phyloP scores from a whole-genome alignment of 2,329 filamentous ascomycete genomes.

The Trichocomaceae sp. region DNA sequence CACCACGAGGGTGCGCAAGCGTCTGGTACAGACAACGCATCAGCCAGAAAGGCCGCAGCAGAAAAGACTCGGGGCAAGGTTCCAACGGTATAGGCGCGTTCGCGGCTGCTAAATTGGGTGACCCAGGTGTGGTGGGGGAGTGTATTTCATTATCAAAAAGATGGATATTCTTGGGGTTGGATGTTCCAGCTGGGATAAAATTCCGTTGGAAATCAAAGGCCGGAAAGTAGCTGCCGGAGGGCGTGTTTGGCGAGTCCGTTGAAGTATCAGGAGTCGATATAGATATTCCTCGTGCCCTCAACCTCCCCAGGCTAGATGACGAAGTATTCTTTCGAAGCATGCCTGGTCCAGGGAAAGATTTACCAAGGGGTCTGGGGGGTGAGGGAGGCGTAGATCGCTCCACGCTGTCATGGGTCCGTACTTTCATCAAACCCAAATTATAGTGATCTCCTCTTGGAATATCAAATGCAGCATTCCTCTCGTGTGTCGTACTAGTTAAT shows the following conservation, averaged over 20 bases:
- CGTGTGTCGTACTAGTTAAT: slow-evolving; percentile 18
- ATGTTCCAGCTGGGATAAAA: slow-evolving; percentile 54
- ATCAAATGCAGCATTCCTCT: slow-evolving; percentile 28
- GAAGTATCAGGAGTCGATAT: slow-evolving; percentile 53
- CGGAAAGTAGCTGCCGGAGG: slow-evolving; percentile 62
- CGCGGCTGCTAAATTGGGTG: slow-evolving; percentile 54
- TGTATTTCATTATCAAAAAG: slow-evolving; percentile 82
- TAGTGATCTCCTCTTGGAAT: slow-evolving; percentile 35
- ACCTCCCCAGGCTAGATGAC: slow-evolving; percentile 61
- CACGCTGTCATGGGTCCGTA: slow-evolving; percentile 39
- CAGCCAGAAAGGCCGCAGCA: slow-evolving; percentile 95
- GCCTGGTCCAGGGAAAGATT: slow-evolving; percentile 35
- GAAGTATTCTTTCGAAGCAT: slow-evolving; percentile 62
- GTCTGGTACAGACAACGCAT: slow-evolving; percentile 94
- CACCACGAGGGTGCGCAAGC: slow-evolving; percentile 81
- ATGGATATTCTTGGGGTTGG: slow-evolving; percentile 64
- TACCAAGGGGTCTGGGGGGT: slow-evolving; percentile 31
- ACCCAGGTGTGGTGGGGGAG: slow-evolving; percentile 56
- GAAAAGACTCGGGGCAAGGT: slow-evolving; percentile 79
- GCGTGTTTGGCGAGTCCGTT: slow-evolving; percentile 67
- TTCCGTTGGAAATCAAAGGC: slow-evolving; percentile 41
- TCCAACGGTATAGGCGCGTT: slow-evolving; percentile 75
- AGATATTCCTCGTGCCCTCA: slow-evolving; percentile 70
- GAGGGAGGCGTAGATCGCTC: slow-evolving; percentile 27
- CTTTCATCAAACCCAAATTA: slow-evolving; percentile 37